Conservation (phyloP, 306 rosid species). For the Coriaria nepalensis region DNA sequence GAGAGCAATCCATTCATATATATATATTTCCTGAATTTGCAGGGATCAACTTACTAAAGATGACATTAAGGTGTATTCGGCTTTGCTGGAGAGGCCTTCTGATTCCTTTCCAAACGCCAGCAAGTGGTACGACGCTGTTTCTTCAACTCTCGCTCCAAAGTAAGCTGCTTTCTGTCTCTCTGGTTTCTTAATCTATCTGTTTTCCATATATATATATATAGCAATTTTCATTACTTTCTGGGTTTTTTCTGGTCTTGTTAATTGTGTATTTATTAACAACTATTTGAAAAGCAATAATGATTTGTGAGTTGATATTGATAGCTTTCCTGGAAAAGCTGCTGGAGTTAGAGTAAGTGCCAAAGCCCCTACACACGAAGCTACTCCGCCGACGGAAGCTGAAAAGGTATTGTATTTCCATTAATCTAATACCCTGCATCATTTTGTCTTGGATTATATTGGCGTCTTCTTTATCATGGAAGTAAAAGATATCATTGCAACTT, state of each 20-base stretch:
- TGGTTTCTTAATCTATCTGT: neutral
- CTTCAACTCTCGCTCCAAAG: constrained; percentile 51
- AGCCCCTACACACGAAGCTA: constrained; percentile 31
- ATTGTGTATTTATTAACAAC: no score
- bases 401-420: constrained; percentile 9
- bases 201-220: neutral
- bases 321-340: constrained; percentile 65
- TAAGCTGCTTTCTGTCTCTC: constrained; percentile 11
- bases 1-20: neutral
- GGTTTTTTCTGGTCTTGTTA: no score
- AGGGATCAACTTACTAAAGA: constrained; percentile 62
- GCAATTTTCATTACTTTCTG: neutral
- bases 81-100: constrained; percentile 43
- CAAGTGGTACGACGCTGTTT: constrained; percentile 55
- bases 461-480: no score
- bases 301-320: constrained; percentile 10
- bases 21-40: neutral
- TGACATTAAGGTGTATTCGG: constrained; percentile 64
- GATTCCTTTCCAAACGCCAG: constrained; percentile 36
- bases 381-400: constrained; percentile 27
- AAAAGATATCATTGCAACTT: no score
- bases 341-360: constrained; percentile 44
- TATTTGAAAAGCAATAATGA: no score
- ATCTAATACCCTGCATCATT: no score
- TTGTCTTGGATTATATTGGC: no score